phyloP scores from a whole-genome alignment of 2,329 filamentous ascomycete species.

The Ceratocystis cacaofunesta region DNA sequence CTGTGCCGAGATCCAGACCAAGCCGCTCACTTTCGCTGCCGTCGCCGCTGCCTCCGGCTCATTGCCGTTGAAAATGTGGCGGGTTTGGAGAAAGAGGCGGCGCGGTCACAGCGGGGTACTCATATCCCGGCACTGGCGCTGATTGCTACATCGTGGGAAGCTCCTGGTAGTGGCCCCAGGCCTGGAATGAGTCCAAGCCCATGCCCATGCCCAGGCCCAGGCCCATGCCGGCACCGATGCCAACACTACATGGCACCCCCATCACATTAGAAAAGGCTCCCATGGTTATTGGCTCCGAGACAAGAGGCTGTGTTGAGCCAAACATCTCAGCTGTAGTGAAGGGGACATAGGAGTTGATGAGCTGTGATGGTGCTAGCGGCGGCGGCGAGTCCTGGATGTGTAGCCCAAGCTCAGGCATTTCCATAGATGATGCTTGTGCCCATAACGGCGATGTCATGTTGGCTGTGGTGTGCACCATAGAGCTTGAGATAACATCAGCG shows the following conservation, averaged over 20 bases:
- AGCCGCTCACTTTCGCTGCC: not conserved
- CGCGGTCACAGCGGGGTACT: conserved; percentile 34
- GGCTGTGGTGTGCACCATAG: conserved; percentile 11
- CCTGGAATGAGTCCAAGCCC: conserved; percentile 24
- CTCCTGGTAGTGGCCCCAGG: conserved; percentile 75
- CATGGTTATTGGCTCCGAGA: conserved; percentile 57
- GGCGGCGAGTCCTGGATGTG: conserved; percentile 59
- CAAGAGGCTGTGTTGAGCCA: conserved; percentile 65
- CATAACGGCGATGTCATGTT: conserved; percentile 10
- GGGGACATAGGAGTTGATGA: conserved; percentile 28
- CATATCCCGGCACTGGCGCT: conserved; percentile 31
- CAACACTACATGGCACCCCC: conserved; percentile 65
- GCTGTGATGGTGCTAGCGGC: conserved; percentile 26
- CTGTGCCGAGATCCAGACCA: conserved; percentile 1
- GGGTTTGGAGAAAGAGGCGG: not conserved
- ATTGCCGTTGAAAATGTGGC: no score
- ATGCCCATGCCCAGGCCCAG: conserved; percentile 11
- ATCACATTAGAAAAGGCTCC: conserved; percentile 79
- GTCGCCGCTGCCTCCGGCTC: no score
- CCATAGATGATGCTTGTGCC: conserved; percentile 34
- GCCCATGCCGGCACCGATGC: not conserved
- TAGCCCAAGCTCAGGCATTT: conserved; percentile 47
- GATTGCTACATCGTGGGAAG: conserved; percentile 73
- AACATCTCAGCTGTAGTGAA: conserved; percentile 59
- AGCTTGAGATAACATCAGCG: not conserved